phyloP scores from a whole-genome alignment of 495 filamentous ascomycete species.

The Sordaria brevicollis region DNA sequence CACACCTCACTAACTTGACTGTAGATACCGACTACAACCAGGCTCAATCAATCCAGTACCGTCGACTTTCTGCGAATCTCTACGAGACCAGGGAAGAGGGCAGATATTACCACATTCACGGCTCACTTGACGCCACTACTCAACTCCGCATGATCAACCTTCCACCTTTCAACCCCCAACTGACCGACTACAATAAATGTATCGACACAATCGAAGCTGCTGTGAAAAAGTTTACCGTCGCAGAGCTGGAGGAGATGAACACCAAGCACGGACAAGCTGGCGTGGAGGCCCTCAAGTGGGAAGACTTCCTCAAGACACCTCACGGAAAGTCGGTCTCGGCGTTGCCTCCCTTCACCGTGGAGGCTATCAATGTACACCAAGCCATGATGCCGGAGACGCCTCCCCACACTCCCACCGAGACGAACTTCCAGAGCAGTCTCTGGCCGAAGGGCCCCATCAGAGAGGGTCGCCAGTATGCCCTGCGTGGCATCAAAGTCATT shows the following conservation, averaged over 20 bases:
- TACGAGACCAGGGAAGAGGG: conserved; percentile 57
- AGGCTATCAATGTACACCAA: conserved; percentile 1
- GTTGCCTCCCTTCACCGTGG: conserved; percentile 17
- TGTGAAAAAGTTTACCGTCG: conserved; percentile 50
- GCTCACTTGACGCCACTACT: conserved; percentile 58
- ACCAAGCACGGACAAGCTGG: conserved; percentile 53
- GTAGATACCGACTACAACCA: conserved; percentile 59
- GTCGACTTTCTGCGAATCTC: conserved; percentile 64
- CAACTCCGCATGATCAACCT: conserved; percentile 65
- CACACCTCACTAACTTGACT: neutral
- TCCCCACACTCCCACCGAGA: conserved; percentile 37
- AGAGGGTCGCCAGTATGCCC: conserved; percentile 33
- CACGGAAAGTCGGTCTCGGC: conserved; percentile 36
- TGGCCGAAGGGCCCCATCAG: conserved; percentile 7
- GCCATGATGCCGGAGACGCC: conserved; percentile 33
- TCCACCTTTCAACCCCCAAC: conserved; percentile 47
- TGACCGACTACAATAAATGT: conserved; percentile 56
- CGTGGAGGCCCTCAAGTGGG: conserved; percentile 52
- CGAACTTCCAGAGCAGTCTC: conserved; percentile 8
- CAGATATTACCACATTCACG: conserved; percentile 70
- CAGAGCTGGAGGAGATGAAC: conserved; percentile 58
- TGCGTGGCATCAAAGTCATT: conserved; percentile 48
- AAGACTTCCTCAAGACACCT: conserved; percentile 50
- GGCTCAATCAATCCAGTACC: conserved; percentile 63
- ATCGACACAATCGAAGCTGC: conserved; percentile 57